These are phyloP conservation scores for Helicocarpus griseus DNA, from an alignment of 2,329 filamentous ascomycete genomes.

Conservation along the genomic window DNA sequence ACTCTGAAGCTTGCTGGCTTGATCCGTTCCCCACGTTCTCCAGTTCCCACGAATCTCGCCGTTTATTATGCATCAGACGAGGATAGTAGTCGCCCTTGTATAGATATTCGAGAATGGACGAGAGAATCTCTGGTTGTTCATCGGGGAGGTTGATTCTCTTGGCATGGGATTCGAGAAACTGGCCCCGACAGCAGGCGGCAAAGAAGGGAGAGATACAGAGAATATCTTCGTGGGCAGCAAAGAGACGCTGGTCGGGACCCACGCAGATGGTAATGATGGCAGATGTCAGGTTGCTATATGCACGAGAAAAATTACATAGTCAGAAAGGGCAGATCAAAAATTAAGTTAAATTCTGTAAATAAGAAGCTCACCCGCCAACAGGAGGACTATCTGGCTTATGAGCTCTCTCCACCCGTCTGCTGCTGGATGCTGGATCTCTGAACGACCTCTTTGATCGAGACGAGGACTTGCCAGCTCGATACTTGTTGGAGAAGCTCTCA, in stretches of 20 bases:
- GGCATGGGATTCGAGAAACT: constrained; percentile 50
- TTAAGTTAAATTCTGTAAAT: too few species aligned
- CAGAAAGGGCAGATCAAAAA: neutral
- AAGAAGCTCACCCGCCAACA: constrained; percentile 29
- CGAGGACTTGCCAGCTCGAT: constrained; percentile 20
- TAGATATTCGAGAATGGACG: constrained; percentile 78
- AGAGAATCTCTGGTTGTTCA: constrained; percentile 85
- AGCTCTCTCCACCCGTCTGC: constrained; percentile 19
- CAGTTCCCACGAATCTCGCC: constrained; percentile 70
- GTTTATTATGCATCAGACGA: constrained; percentile 71
- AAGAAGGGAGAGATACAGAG: constrained; percentile 74
- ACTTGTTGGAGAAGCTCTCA: constrained; percentile 22
- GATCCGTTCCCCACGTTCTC: constrained; percentile 47
- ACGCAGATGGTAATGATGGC: constrained; percentile 72
- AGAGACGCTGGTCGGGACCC: constrained; percentile 73
- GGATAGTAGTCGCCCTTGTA: constrained; percentile 94
- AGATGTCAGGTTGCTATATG: constrained; percentile 48
- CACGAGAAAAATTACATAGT: neutral
- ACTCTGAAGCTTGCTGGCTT: constrained; percentile 35
- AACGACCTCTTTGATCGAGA: constrained; percentile 19
- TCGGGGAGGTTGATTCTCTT: constrained; percentile 73
- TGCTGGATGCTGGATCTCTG: constrained; percentile 16
- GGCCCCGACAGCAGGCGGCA: constrained; percentile 50
- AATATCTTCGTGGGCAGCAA: constrained; percentile 83
- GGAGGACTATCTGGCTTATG: constrained; percentile 24